Conservation (phyloP, 352 stramenopile genomes). For the Phytophthora pini region DNA sequence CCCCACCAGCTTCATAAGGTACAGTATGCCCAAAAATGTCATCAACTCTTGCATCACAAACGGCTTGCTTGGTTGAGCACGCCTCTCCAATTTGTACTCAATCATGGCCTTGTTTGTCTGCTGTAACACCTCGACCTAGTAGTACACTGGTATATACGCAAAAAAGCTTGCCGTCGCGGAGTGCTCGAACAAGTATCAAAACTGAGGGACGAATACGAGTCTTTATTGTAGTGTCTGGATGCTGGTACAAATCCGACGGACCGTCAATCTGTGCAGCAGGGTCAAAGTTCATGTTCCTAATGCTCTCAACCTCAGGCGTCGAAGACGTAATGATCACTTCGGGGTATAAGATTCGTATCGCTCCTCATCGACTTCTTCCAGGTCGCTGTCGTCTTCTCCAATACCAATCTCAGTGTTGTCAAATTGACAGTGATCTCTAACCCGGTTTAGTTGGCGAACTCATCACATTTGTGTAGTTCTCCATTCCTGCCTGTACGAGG, state of each 20-base stretch:
- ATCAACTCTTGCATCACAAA: conserved; percentile 39
- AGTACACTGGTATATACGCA: conserved; percentile 32
- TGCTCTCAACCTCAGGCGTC: conserved; percentile 12
- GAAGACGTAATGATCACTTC: neutral
- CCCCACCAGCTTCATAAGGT: conserved; percentile 31
- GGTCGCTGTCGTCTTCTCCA: conserved; percentile 8
- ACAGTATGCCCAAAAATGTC: conserved; percentile 41
- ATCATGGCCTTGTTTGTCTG: conserved; percentile 26
- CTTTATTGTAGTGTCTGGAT: conserved; percentile 3
- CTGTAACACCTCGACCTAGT: conserved; percentile 34
- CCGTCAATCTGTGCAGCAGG: conserved; percentile 2
- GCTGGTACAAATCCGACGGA: conserved; percentile 5
- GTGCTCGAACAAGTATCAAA: conserved; percentile 27
- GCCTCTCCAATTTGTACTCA: neutral
- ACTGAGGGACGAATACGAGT: conserved; percentile 15
- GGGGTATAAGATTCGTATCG: conserved; percentile 1
- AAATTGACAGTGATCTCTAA: conserved; percentile 5
- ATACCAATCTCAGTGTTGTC: conserved; percentile 5
- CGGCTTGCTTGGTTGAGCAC: neutral
- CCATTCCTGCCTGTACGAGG: conserved; percentile 5
- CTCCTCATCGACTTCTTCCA: conserved; percentile 11
- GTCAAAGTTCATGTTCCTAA: conserved; percentile 26
- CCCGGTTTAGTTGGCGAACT: conserved; percentile 10
- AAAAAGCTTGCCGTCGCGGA: conserved; percentile 35
- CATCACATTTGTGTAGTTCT: conserved; percentile 21